Evolutionary conservation across 2,329 filamentous ascomycete genomes (phyloP), one percentile per base, ranked within the genome.

Genomic region (Fusarium tricinctum): DNA sequence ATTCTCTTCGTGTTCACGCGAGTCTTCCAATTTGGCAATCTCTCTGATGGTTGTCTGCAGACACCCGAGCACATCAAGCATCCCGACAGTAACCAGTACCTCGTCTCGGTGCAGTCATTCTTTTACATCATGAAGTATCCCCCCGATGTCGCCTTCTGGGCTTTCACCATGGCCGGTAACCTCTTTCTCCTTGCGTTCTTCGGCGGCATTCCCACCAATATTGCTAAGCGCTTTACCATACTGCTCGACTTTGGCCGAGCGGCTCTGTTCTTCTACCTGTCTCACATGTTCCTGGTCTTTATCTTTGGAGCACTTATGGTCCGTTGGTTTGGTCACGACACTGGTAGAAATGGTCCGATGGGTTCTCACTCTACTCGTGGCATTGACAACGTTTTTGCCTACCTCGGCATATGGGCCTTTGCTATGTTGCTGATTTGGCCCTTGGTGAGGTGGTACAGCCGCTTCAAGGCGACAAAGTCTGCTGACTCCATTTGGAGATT

Each of bases 111-210:
- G 2, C 69, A 73, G 26, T 78, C 82, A 8, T 84, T 84, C 74
- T 82, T 84, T 71, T 84, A 83, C 74, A 68, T 83, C 43, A 72
- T 79, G 66, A 84, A 84, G 69, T 83, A 83, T 47, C 82, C 82
- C 0, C 82, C 82, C 6, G 82, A 84, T 62, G 75, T 84, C 6
- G 81, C 81, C 5, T 84, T 82, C 61, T 82, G 80, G 76, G 74
- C 80, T 5, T 80, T 78, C 35, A 80, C 80, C 13, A 74, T 83
- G 45, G 77, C 78, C 0, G 77, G 66, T 7, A 83, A 80, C 61
- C 70, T 83, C 0, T 62, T 81, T 5, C 71, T 83, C 0, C 76
- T 84, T 0, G 79, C 78, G 2, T 19, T 76, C 2, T 80, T 84
- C 8, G 73, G 73, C 1, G 67, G 72, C 0, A 47, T 82, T 1